phyloP scores from a whole-genome alignment of 306 rosid genomes.

The Calophaca sinica region DNA sequence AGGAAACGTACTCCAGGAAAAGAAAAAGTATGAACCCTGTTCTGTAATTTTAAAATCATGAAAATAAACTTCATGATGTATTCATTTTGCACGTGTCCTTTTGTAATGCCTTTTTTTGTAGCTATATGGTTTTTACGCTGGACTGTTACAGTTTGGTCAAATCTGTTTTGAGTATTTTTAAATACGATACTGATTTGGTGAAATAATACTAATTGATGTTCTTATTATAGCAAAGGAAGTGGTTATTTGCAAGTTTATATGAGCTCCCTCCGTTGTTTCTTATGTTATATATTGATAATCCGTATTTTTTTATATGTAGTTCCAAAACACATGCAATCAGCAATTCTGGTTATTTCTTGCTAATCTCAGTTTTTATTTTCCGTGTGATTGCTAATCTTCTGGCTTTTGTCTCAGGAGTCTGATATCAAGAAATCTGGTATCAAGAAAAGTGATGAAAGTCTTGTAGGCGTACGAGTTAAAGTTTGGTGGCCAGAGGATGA shows the following conservation, averaged over 20 bases:
- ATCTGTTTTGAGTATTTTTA: too few species aligned
- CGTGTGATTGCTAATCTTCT: constrained; percentile 38
- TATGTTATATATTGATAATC: background rate
- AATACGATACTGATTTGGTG: background rate
- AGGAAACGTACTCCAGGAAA: constrained; percentile 73
- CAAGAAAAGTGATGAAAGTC: constrained; percentile 55
- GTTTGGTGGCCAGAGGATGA: constrained; percentile 92
- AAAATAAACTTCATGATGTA: background rate
- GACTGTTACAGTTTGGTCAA: too few species aligned
- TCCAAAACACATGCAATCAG: background rate
- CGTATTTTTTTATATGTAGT: constrained; percentile 1
- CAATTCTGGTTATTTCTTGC: constrained; percentile 22
- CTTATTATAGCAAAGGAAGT: background rate
- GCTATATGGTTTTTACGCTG: too few species aligned
- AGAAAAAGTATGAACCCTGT: constrained; percentile 58
- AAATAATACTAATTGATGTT: background rate
- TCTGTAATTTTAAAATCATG: background rate
- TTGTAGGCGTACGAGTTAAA: constrained; percentile 72
- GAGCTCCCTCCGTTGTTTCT: background rate
- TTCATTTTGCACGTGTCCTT: background rate
- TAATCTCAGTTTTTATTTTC: constrained; percentile 7
- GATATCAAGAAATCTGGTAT: constrained; percentile 44
- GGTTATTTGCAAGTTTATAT: background rate
- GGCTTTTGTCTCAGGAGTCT: constrained; percentile 59
- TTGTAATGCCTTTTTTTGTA: too few species aligned